Conservation (phyloP, 1,139 yeast genomes). For the Yamadazyma oceani region DNA sequence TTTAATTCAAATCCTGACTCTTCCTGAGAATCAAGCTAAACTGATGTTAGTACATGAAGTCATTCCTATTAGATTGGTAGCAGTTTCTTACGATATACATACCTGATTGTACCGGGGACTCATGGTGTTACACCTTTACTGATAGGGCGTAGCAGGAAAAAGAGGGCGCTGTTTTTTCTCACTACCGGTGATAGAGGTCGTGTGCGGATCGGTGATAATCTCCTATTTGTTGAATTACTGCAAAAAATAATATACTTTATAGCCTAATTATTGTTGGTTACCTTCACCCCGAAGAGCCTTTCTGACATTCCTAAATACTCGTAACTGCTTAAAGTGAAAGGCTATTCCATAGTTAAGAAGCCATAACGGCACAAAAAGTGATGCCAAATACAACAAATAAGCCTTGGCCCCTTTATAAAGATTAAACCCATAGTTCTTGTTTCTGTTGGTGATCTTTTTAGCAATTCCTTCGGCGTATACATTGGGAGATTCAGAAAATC, state of each 20-base stretch:
- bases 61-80: no score
- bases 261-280: no score
- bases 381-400: constrained; percentile 22
- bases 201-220: constrained; percentile 1
- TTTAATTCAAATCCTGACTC: constrained; percentile 6
- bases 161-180: constrained; percentile 10
- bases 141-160: constrained; percentile 1
- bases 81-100: no score
- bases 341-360: constrained; percentile 26
- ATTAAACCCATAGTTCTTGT: constrained; percentile 9
- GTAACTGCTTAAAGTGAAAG: constrained; percentile 30
- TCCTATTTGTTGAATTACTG: not conserved
- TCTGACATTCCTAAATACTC: constrained; percentile 20
- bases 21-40: constrained; percentile 8
- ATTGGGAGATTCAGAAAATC: constrained; percentile 22
- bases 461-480: constrained; percentile 34
- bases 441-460: constrained; percentile 18
- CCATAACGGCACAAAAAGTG: constrained; percentile 32
- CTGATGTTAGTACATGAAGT: not conserved
- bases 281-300: constrained; percentile 4
- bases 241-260: no score
- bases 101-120: constrained; percentile 13
- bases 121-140: constrained; percentile 6
- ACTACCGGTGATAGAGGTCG: constrained; percentile 1
- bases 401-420: constrained; percentile 21